Conservation (phyloP, 441 rosid species). For the Jatropha multifida region DNA sequence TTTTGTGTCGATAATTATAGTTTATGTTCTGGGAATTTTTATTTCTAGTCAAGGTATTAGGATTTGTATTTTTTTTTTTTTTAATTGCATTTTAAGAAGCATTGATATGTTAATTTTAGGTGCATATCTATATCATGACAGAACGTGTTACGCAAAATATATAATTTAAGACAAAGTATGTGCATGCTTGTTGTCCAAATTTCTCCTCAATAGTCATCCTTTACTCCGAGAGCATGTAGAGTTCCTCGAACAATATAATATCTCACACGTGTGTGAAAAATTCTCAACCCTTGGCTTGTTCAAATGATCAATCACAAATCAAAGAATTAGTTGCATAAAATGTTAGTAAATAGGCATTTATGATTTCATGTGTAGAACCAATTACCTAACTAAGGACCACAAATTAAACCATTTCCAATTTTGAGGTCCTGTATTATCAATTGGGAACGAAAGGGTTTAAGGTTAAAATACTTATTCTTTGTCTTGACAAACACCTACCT, state of each 20-base stretch:
- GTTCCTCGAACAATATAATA: too few species aligned
- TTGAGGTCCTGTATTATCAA: background rate
- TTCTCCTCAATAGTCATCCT: background rate
- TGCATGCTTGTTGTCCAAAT: too few species aligned
- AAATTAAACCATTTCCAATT: background rate
- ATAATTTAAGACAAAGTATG: too few species aligned
- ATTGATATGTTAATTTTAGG: too few species aligned
- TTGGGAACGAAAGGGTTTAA: background rate
- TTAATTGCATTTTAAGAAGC: too few species aligned
- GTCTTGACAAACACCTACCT: background rate
- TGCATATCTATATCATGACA: too few species aligned
- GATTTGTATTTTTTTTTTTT: background rate
- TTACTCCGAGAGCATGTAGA: background rate
- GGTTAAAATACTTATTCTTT: background rate
- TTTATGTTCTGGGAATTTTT: too few species aligned
- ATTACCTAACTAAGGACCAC: background rate
- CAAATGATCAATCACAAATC: constrained; percentile 21
- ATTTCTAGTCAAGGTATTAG: background rate
- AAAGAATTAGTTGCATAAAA: background rate
- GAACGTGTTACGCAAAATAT: too few species aligned
- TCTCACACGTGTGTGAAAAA: too few species aligned
- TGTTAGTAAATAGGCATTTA: background rate
- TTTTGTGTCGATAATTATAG: too few species aligned
- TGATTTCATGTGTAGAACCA: background rate
- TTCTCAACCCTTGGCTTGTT: background rate